Conservation (phyloP, 1,284 basidiomycete species). For the Leccinum ponderosum region DNA sequence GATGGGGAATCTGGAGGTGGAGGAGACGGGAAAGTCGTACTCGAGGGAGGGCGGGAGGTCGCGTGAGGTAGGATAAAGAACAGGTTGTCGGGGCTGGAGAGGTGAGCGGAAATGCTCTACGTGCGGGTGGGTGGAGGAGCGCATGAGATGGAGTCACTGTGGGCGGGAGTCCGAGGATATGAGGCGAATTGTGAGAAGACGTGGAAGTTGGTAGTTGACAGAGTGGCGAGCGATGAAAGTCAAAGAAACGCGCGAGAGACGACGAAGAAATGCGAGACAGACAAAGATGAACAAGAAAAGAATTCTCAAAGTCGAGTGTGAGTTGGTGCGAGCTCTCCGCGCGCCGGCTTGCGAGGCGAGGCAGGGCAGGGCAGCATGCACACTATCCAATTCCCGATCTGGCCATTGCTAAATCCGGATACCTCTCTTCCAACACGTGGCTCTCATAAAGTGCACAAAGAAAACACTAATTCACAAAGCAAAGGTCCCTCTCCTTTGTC, state of each 20-base stretch:
- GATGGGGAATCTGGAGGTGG: constrained; percentile 30
- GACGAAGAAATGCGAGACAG: background rate
- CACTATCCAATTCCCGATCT: constrained; percentile 31
- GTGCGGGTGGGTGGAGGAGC: background rate
- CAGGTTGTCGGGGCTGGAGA: constrained; percentile 16
- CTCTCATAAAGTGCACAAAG: constrained; percentile 10
- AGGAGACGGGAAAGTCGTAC: constrained; percentile 21
- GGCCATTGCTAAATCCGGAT: constrained; percentile 19
- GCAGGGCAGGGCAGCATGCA: constrained; percentile 29
- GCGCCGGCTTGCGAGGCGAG: constrained; percentile 33
- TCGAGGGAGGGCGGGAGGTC: constrained; percentile 17
- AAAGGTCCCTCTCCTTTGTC: constrained; percentile 2
- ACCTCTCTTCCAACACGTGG: constrained; percentile 33
- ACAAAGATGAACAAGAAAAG: background rate
- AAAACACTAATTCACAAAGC: background rate
- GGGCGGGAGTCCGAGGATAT: constrained; percentile 10
- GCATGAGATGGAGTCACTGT: constrained; percentile 15
- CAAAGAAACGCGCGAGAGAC: background rate
- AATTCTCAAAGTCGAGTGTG: background rate
- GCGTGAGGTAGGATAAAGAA: constrained; percentile 12
- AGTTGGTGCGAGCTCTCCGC: constrained; percentile 23
- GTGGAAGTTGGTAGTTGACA: background rate
- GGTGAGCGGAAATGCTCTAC: constrained; percentile 12
- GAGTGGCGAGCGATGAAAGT: background rate
- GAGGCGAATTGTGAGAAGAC: constrained; percentile 14